These are phyloP conservation scores for Phytopythium litorale DNA, from an alignment of 352 stramenopile genomes.

Conservation along the genomic window DNA sequence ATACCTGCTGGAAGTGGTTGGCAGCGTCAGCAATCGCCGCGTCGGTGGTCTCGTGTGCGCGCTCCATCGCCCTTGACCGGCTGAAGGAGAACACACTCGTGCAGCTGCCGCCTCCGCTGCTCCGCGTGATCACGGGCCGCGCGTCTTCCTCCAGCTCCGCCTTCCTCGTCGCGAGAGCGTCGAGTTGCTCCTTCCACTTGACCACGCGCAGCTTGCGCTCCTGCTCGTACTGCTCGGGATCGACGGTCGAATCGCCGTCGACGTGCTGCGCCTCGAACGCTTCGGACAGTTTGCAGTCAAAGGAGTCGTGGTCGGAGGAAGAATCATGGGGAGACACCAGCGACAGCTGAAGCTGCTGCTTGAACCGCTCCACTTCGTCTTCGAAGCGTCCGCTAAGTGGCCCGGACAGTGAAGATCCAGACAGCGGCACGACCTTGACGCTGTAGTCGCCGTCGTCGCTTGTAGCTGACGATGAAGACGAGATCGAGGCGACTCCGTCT, in stretches of 20 bases:
- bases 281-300: background rate
- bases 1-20: conserved; percentile 54
- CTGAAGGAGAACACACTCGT: conserved; percentile 15
- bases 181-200: conserved; percentile 53
- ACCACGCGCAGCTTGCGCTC: conserved; percentile 35
- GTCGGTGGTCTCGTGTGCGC: conserved; percentile 31
- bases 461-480: conserved; percentile 5
- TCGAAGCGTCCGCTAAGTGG: conserved; percentile 26
- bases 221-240: conserved; percentile 36
- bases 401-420: conserved; percentile 11
- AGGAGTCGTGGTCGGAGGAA: background rate
- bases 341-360: conserved; percentile 22
- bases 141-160: conserved; percentile 27
- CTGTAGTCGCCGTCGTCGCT: background rate
- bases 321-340: background rate
- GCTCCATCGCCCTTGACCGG: conserved; percentile 20
- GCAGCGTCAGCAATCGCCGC: conserved; percentile 42
- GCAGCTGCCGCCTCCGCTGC: conserved; percentile 15
- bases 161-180: conserved; percentile 38
- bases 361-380: conserved; percentile 29
- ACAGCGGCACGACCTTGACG: conserved; percentile 7
- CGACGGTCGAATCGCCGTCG: conserved; percentile 17
- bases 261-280: conserved; percentile 6
- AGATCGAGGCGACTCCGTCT: background rate
- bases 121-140: conserved; percentile 16